phyloP scores from a whole-genome alignment of 148 eudicot genomes.

The Rhododendron molle region DNA sequence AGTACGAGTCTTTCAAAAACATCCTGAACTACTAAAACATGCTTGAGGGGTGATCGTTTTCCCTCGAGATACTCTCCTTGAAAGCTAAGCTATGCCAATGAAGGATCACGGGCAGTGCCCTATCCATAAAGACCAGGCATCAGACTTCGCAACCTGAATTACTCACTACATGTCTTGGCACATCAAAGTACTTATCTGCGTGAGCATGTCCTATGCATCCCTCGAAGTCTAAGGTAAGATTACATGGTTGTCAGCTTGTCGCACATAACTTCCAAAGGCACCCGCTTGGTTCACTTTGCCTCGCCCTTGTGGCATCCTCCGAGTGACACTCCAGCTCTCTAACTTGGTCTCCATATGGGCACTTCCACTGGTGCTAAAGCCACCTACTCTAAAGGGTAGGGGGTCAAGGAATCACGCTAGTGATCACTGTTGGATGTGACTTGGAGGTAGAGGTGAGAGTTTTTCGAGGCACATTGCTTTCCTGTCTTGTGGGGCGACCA shows the following conservation, averaged over 20 bases:
- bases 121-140: not conserved
- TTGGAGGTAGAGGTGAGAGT: not conserved
- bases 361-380: not conserved
- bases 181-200: not conserved
- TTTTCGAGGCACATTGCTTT: not conserved
- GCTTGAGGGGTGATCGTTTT: not conserved
- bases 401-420: not conserved
- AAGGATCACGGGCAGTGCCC: not conserved
- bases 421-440: not conserved
- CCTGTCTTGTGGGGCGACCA: not conserved
- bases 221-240: not conserved
- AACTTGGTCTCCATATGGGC: not conserved
- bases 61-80: not conserved
- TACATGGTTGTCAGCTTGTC: not conserved
- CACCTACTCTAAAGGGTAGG: not conserved
- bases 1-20: not conserved
- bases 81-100: not conserved
- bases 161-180: not conserved
- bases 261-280: not conserved
- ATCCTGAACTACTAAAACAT: not conserved
- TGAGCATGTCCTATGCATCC: not conserved
- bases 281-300: not conserved
- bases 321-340: not conserved
- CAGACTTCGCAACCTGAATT: not conserved
- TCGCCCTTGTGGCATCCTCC: not conserved